Evolutionary conservation across 2,329 filamentous ascomycete species (phyloP), one percentile per base, ranked within the genome.

Genomic region (Lecanosticta acicola): DNA sequence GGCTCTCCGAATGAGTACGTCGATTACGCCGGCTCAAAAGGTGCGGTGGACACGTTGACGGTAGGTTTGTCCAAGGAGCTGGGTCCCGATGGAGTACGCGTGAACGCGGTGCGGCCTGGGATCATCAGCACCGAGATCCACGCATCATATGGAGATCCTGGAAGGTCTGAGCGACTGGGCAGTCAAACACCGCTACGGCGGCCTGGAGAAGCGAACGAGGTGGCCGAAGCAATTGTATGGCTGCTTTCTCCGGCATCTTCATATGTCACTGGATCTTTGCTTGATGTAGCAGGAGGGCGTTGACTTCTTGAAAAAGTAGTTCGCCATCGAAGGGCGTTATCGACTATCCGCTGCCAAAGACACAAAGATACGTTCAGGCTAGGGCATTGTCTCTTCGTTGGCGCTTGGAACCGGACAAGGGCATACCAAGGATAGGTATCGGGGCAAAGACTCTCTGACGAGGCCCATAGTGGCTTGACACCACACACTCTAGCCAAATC

Each of bases 1-100:
- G 59, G 59, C n/a, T 50, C 54, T 13, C 49, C 58, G 35, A 56
- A 56, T 32, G 57, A 60, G 29, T 60, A 52, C 29, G 57, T 60
- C 7, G 59, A 61, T 37, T 61, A 61, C 35, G 59, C 59, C 17
- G 58, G 56, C 2, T 58, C 53, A 11, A 61, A 61, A 39, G 59
- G 57, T 21, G 59, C 57, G 8, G 55, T 59, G 16, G 59, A 61
- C 36, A 57, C 53, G 4, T 46, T 61, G 7, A 57, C 56, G 9
- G 24, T 57, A 3, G 59, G 59, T 3, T 45, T 60, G 19, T 42
- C 52, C 3, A 61, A 60, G 36, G 59, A 61, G 39, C 49, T 59
- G 26, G 59, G 56, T 3, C 55, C 57, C 3, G 32, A 52, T 19
- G 40, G 47, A 8, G 53, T 59, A 2, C 50, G 59, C 4, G 59